Base-by-base conservation (phyloP, 2,329 filamentous ascomycete species). In the Aspergillus unguis region DNA sequence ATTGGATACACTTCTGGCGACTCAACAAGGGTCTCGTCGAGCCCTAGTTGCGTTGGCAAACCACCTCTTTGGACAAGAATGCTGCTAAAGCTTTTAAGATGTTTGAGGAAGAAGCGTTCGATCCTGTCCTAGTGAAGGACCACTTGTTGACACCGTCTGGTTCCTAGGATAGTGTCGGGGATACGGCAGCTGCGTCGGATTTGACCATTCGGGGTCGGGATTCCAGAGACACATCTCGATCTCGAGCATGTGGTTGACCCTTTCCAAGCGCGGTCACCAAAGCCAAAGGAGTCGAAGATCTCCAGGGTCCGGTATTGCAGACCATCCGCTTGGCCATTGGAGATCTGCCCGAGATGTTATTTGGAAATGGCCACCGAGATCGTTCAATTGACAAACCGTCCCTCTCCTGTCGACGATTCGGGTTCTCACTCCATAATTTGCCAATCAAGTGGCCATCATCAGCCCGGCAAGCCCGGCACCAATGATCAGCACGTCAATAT, bases 91-190 rank as follows among this genome's bases (percentile, higher is more conserved):
- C 79, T 72, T 58, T 77, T 76, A 48, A 87, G 80, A 36, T 80
- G 77, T 56, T 87, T 83, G 0, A 86, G 73, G 61, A 87, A 85
- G 65, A 85, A 85, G 0, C 79, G 75, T 63, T 90, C 86, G 55
- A 89, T 83, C 1, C 85, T 80, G 2, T 85, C 87, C 69, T 90
- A 87, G 59, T 88, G 86, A 36, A 91, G 67, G 3, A 87, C 82
- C 3, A 84, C 80, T 63, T 89, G 80, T 50, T 83, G 81, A 58
- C 86, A 87, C 4, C 80, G 78, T 25, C 79, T 85, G 45, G 86
- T 73, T 0, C 82, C 83, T 0, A 79, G 77, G 42, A 82, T 81
- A 0, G 81, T 85, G 66, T 88, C 85, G 0, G 81, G 77, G 17
- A 86, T 83, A 40, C 82, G 77, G 45, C 83, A 84, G 28, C 76